These are phyloP conservation scores for Helenozyma baotianmanensis DNA, from an alignment of 805 yeast genomes.

Conservation along the genomic window DNA sequence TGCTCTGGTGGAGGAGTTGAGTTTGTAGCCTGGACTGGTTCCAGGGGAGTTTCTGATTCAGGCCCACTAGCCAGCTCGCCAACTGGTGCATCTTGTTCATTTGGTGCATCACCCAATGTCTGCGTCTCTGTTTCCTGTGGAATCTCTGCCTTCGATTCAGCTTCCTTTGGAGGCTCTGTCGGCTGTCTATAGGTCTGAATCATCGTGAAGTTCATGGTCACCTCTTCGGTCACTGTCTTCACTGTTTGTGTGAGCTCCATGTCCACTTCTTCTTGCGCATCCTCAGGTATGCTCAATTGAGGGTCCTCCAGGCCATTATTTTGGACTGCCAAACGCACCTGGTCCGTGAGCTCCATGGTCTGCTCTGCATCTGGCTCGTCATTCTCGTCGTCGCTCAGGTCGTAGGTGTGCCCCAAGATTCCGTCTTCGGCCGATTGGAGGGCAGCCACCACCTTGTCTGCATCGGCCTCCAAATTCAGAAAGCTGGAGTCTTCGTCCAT, in stretches of 20 bases:
- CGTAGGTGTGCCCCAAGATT: slow-evolving; percentile 3
- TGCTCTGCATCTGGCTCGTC: slow-evolving; percentile 16
- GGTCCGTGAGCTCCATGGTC: slow-evolving; percentile 30
- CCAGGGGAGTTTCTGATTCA: no score
- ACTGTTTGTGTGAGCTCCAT: slow-evolving; percentile 18
- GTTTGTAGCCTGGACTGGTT: no score
- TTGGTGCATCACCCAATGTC: no score
- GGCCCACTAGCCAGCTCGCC: no score
- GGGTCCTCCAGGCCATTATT: neutral
- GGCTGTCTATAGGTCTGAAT: no score
- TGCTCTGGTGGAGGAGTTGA: no score
- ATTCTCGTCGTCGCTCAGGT: neutral
- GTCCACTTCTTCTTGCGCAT: slow-evolving; percentile 11
- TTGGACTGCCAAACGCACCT: slow-evolving; percentile 2
- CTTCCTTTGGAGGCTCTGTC: no score
- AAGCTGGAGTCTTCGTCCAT: slow-evolving; percentile 10
- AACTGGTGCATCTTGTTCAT: no score
- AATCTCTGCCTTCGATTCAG: no score
- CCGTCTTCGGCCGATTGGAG: slow-evolving; percentile 9
- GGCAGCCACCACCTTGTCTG: slow-evolving; percentile 13
- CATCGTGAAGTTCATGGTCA: slow-evolving; percentile 13
- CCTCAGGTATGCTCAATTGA: slow-evolving; percentile 2
- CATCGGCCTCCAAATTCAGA: slow-evolving; percentile 16
- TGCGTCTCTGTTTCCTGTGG: no score
- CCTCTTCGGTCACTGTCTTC: slow-evolving; percentile 4